Conservation (phyloP, 805 yeast species). For the Wickerhamomyces tratensis region DNA sequence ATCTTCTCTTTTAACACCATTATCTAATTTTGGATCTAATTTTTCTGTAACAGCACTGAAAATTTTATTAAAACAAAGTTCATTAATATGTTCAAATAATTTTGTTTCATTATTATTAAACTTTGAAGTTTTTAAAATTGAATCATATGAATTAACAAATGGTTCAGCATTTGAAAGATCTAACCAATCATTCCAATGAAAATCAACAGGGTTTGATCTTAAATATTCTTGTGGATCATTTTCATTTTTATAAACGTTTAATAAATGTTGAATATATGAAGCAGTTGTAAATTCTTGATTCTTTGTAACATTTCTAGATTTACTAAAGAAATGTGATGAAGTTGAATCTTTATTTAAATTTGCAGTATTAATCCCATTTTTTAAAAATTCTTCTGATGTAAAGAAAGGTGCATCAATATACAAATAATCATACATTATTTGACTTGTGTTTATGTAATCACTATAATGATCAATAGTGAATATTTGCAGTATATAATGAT, state of each 20-base stretch:
- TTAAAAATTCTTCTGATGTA: too few relatives aligned
- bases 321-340: too few relatives aligned
- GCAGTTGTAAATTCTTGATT: constrained; percentile 11
- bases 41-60: background rate
- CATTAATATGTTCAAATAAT: background rate
- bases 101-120: constrained; percentile 1
- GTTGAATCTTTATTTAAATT: too few relatives aligned
- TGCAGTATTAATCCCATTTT: too few relatives aligned
- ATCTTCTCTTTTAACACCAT: background rate
- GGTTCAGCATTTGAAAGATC: constrained; percentile 18
- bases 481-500: too few relatives aligned
- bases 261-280: constrained; percentile 8
- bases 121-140: background rate
- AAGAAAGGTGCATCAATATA: too few relatives aligned
- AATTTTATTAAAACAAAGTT: constrained; percentile 1
- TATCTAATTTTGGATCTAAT: too few relatives aligned
- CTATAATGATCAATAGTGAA: too few relatives aligned
- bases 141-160: constrained; percentile 18
- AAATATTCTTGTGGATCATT: constrained; percentile 9
- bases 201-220: constrained; percentile 5
- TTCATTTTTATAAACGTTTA: constrained; percentile 5
- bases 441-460: too few relatives aligned
- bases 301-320: too few relatives aligned
- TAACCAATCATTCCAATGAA: constrained; percentile 26
- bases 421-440: too few relatives aligned